Conservation (phyloP, 2,329 filamentous ascomycete genomes). For the Aspergillus hiratsukae region DNA sequence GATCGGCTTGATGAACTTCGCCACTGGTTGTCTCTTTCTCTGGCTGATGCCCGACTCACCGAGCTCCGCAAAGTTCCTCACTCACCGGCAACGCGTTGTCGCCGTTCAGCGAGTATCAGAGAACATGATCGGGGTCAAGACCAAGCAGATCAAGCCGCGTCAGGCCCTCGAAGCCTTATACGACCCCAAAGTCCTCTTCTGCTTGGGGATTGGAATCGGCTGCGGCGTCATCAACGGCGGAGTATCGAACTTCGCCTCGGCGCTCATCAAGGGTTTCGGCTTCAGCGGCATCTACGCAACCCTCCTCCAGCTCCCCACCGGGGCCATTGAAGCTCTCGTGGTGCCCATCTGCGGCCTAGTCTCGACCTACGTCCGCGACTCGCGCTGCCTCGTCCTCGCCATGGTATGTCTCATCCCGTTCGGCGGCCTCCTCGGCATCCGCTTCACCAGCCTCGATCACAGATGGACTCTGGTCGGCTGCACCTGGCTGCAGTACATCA, state of each 20-base stretch:
- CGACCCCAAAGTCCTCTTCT: conserved; percentile 37
- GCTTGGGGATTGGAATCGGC: conserved; percentile 39
- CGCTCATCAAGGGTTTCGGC: conserved; percentile 44
- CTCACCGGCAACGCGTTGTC: conserved; percentile 35
- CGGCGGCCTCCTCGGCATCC: conserved; percentile 48
- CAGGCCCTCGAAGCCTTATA: conserved; percentile 38
- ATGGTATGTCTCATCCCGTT: conserved; percentile 31
- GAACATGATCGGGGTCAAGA: conserved; percentile 41
- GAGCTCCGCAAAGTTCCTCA: conserved; percentile 35
- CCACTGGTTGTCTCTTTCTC: conserved; percentile 34
- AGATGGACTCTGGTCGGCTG: conserved; percentile 50
- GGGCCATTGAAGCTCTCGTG: conserved; percentile 29
- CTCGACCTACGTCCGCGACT: conserved; percentile 43
- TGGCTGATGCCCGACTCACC: conserved; percentile 37
- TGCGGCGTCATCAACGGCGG: conserved; percentile 50
- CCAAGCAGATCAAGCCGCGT: conserved; percentile 28
- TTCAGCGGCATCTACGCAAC: conserved; percentile 26
- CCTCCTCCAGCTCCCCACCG: conserved; percentile 32
- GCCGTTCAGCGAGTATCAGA: conserved; percentile 40
- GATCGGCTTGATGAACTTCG: conserved; percentile 43
- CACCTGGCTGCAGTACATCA: conserved; percentile 49
- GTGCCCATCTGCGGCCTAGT: conserved; percentile 39
- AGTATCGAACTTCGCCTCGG: conserved; percentile 46
- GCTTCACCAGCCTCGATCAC: conserved; percentile 44
- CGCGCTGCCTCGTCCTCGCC: conserved; percentile 28